These are phyloP conservation scores for Aspergillus cavernicola DNA, from an alignment of 495 filamentous ascomycete species.

Conservation along the genomic window DNA sequence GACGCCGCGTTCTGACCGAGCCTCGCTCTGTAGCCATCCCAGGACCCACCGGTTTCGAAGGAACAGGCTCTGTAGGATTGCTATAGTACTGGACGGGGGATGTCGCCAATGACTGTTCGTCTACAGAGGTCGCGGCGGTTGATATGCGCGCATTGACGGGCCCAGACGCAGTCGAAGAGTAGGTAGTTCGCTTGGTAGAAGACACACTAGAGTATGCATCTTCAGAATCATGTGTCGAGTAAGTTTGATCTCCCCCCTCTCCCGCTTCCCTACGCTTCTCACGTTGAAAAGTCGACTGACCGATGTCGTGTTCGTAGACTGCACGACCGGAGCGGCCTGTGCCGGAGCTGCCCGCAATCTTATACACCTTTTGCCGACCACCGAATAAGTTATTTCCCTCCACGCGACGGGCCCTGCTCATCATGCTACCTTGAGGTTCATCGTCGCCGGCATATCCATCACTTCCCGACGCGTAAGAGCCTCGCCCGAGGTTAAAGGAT, in stretches of 20 bases:
- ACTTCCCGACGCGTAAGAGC: slow-evolving; percentile 49
- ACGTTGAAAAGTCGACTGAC: slow-evolving; percentile 72
- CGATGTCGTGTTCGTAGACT: slow-evolving; percentile 83
- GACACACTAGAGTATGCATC: slow-evolving; percentile 62
- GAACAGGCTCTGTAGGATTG: neutral
- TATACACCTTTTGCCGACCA: slow-evolving; percentile 93
- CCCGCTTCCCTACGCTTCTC: slow-evolving; percentile 59
- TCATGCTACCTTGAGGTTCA: slow-evolving; percentile 64
- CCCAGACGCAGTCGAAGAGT: slow-evolving; percentile 79
- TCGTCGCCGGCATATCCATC: slow-evolving; percentile 70
- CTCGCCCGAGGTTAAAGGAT: slow-evolving; percentile 49
- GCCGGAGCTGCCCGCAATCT: slow-evolving; percentile 58
- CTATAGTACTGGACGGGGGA: slow-evolving; percentile 29
- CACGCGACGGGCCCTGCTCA: slow-evolving; percentile 76
- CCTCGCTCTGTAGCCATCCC: slow-evolving; percentile 44
- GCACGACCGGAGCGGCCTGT: slow-evolving; percentile 58
- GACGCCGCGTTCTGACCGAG: slow-evolving; percentile 62
- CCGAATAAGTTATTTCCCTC: slow-evolving; percentile 96
- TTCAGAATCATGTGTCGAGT: slow-evolving; percentile 37
- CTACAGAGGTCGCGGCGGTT: slow-evolving; percentile 87
- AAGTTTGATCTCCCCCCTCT: slow-evolving; percentile 25
- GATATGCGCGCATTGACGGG: slow-evolving; percentile 65
- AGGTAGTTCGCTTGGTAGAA: slow-evolving; percentile 75
- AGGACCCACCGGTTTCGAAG: slow-evolving; percentile 25
- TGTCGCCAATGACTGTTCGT: slow-evolving; percentile 62